Percentiles rank a stretch among this genome's conserved stretches.
Evolutionary conservation across 345 rosid genomes (phyloP).

Genomic region (Salix caprea): DNA sequence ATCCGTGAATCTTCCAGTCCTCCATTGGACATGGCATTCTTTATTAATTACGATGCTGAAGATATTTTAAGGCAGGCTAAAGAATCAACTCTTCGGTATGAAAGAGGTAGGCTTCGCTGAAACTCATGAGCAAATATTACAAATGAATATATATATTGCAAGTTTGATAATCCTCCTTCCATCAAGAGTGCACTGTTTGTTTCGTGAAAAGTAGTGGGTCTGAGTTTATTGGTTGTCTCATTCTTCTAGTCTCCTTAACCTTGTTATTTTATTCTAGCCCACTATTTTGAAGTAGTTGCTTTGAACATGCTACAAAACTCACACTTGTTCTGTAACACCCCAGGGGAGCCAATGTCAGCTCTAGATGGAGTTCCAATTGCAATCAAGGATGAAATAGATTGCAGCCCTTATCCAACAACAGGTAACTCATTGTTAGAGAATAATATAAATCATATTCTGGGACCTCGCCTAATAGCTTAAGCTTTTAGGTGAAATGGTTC

Average conservation of each 20-base stretch:
- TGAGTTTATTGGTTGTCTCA: background rate
- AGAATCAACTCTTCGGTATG: conserved; percentile 50
- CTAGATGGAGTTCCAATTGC: conserved; percentile 75
- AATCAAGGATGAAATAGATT: conserved; percentile 73
- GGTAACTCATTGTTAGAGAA: conserved; percentile 25
- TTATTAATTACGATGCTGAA: conserved; percentile 39
- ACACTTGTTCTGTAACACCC: background rate
- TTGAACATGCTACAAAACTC: background rate
- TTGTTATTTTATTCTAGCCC: background rate
- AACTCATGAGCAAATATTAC: background rate
- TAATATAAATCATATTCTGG: too few species aligned
- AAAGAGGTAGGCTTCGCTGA: conserved; percentile 40
- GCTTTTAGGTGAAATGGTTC: too few species aligned
- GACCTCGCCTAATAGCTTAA: too few species aligned
- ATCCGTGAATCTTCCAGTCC: conserved; percentile 38
- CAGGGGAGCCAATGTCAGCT: conserved; percentile 59
- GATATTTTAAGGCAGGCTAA: conserved; percentile 57
- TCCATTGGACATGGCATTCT: conserved; percentile 53
- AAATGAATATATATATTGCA: background rate
- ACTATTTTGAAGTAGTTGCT: background rate
- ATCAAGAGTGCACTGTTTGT: background rate
- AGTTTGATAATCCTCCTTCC: background rate
- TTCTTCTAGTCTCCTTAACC: background rate
- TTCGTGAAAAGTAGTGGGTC: background rate
- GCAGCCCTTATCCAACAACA: conserved; percentile 70